Base-by-base conservation (phyloP, 495 filamentous ascomycete genomes). In the Talaromyces wortmannii region DNA sequence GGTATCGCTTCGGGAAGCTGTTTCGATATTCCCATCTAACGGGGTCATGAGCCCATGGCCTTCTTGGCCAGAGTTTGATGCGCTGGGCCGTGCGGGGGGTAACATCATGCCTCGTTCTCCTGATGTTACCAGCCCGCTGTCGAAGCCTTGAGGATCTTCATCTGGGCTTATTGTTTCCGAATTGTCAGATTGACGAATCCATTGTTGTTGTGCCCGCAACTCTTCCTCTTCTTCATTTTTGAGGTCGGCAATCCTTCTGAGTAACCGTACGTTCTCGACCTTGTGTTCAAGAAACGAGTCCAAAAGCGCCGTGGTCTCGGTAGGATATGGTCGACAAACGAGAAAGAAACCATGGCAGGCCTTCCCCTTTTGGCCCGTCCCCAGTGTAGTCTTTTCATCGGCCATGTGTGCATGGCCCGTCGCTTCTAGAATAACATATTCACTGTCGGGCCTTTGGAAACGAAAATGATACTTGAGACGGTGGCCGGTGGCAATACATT, bases 241-340 rank as follows among this genome's bases (percentile, higher is more conserved):
- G 43, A 98, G 78, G 63, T 95, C 91, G 12, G 84, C 83, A 56
- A 98, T 95, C 33, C 88, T 83, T 58, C 89, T 88, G 55, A 78
- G 82, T 42, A 98, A 69, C 15, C 94, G 83, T 68, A 95, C 91
- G 61, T 98, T 97, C 67, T 97, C 94, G 48, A 97, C 91, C 68
- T 97, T 97, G 71, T 97, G 92, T 68, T 98, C 94, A 12, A 98
- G 76, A 58, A 96, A 97, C 0, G 92, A 95, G 68, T 98, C 91
- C 49, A 98, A 71, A 7, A 96, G 75, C 8, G 80, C 83, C 0
- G 90, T 84, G 63, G 91, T 94, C 66, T 87, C 90, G 48, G 87
- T 94, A 6, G 91, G 91, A 67, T 97, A 96, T 8, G 91, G 94
- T 17, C 94, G 80, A 23, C 90, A 84, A 83, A 96, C 89, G 75